Base-by-base conservation (phyloP, 768 basidiomycete species). In the Sarcomyxa edulis region DNA sequence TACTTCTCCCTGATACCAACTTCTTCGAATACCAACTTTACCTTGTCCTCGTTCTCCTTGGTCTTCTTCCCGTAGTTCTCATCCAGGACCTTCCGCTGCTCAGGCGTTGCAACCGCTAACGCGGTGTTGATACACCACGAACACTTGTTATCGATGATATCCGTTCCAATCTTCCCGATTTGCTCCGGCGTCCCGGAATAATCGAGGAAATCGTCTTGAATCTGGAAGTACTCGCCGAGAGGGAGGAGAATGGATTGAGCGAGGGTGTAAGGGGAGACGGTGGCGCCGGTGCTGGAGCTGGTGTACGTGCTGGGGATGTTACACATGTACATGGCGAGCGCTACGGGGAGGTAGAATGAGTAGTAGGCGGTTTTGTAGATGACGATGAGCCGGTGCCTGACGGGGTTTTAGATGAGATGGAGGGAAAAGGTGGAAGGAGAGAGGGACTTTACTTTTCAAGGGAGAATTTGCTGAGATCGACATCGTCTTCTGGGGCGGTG, bases 131-230 rank as follows among this genome's bases (percentile, higher is more conserved):
- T 72, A 50, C 84, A 83, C 96, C 95, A 99, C 12, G 85, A 86
- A 62, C 95, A 98, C 67, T 99, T 99, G 78, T 97, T 97, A 64
- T 99, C 95, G 42, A 97, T 60, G 53, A 99, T 99, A 59, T 98
- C 96, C 11, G 95, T 98, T 15, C 95, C 96, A 43, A 99, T 81
- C 67, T 99, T 98, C 32, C 95, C 95, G 36, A 97, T 85, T 50
- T 85, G 74, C 62, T 93, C 92, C 0, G 92, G 90, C 6, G 87
- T 76, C 4, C 84, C 92, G 14, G 86, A 82, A 57, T 79, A 96
- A 61, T 99, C 96, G 51, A 98, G 78, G 64, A 83, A 97, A 64
- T 98, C 95, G 57, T 98, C 95, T 62, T 99, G 95, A 43, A 95
- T 74, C 64, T 99, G 95, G 81, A 98, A 98, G 66, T 98, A 99